Base-by-base conservation (phyloP, 208 protist species). In the Leptomonas seymouri region DNA sequence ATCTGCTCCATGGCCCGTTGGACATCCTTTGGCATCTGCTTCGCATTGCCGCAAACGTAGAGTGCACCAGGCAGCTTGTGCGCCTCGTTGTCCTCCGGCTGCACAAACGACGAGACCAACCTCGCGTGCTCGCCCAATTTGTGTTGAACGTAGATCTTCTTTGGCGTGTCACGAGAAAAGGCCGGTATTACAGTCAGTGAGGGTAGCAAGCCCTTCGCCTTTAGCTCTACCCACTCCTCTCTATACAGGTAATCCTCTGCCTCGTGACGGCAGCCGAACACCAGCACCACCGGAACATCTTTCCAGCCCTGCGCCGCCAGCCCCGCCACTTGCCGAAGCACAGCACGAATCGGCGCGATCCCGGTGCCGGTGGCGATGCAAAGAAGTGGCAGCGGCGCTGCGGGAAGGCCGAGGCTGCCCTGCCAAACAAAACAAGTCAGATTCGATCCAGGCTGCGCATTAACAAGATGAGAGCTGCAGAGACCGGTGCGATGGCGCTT, bases 101-200 rank as follows among this genome's bases (percentile, higher is more conserved):
- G 59, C 39, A 97, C 28, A 41, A 97, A 79, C 0, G 46, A 25
- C 16, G 67, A 84, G 5, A 93, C 81, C n/a, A 77, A 67, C 44
- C 41, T 68, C 21, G 91, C 88, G 44, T 91, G 74, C 61, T 85
- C 49, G 31, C 88, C 91, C 44, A 97, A 73, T 27, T 85, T 79
- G 73, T 97, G 89, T 72, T 97, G 91, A 50, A 97, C 91, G 68
- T 97, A 97, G 28, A 91, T 64, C 76, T 97, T 97, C 54, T 82
- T 82, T 1, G 67, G 69, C 25, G 81, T 77, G 71, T 93, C 85
- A 49, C 91, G 88, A 20, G 91, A 97, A 54, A 97, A 97, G 21
- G 91, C 91, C 0, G 89, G 75, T 20, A 94, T 57, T 7, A 97
- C 76, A n/a, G 78, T 65, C 34, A 97, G 67, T 11, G 54, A n/a